A percentile compares a stretch with the other conserved stretches of the same genome.
These are phyloP conservation scores for Elaeis oleifera DNA, from an alignment of 202 grass and related monocot genomes.

Conservation along the genomic window DNA sequence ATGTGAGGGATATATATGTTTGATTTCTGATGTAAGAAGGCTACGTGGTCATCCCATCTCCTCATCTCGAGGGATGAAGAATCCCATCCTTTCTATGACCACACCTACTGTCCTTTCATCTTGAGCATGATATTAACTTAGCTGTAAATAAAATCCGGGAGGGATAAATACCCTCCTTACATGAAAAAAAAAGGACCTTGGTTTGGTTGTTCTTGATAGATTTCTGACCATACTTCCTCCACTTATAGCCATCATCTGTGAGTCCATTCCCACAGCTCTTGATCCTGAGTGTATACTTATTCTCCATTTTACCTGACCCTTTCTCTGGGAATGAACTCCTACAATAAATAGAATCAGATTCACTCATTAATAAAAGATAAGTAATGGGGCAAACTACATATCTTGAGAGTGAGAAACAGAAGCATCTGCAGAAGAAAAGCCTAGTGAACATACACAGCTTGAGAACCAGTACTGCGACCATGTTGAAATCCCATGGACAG, in stretches of 20 bases:
- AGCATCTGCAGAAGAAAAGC: background rate
- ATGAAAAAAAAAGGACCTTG: background rate
- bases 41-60: too few species aligned
- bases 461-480: slow-evolving; percentile 19
- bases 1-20: too few species aligned
- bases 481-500: slow-evolving; percentile 25
- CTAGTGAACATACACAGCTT: slow-evolving; percentile 27
- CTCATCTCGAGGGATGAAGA: too few species aligned
- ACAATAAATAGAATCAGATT: background rate
- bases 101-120: too few species aligned
- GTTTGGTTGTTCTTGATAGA: slow-evolving; percentile 9
- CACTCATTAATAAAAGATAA: background rate
- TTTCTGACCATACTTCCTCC: slow-evolving; percentile 16
- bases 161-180: too few species aligned
- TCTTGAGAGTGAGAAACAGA: background rate
- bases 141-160: too few species aligned
- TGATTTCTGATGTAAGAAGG: too few species aligned
- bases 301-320: slow-evolving; percentile 2
- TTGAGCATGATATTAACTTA: too few species aligned
- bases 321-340: background rate
- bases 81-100: too few species aligned
- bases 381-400: background rate
- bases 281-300: background rate
- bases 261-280: background rate
- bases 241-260: slow-evolving; percentile 1